phyloP scores from a whole-genome alignment of 2,329 filamentous ascomycete genomes.

The Exophiala oligosperma region DNA sequence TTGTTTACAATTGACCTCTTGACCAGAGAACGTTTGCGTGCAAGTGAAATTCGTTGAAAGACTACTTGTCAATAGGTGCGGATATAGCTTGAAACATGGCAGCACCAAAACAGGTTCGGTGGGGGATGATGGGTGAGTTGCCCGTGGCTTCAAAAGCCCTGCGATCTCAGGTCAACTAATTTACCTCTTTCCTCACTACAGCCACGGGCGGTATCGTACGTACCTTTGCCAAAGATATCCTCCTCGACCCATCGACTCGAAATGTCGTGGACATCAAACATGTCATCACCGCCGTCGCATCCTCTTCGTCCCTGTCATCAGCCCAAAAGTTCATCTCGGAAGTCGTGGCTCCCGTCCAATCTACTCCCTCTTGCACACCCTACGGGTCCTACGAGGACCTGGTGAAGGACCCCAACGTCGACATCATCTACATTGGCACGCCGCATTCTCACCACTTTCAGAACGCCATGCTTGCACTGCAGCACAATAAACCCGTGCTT shows the following conservation, averaged over 20 bases:
- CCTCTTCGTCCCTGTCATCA: slow-evolving; percentile 68
- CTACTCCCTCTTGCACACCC: slow-evolving; percentile 58
- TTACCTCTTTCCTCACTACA: slow-evolving; percentile 23
- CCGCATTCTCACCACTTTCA: slow-evolving; percentile 94
- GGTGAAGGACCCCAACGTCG: slow-evolving; percentile 73
- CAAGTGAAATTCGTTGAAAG: too few relatives aligned
- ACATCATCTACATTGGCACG: slow-evolving; percentile 86
- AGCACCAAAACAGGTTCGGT: slow-evolving; percentile 20
- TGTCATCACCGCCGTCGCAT: slow-evolving; percentile 75
- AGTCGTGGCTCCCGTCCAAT: slow-evolving; percentile 59
- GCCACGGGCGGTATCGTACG: slow-evolving; percentile 47
- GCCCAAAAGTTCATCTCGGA: slow-evolving; percentile 73
- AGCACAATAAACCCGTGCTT: slow-evolving; percentile 82
- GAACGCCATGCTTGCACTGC: slow-evolving; percentile 79
- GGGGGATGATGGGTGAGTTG: slow-evolving; percentile 27
- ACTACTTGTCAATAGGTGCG: too few relatives aligned
- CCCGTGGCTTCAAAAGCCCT: not conserved
- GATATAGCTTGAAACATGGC: slow-evolving; percentile 3
- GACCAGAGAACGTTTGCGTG: too few relatives aligned
- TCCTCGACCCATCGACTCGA: slow-evolving; percentile 69
- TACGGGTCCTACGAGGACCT: slow-evolving; percentile 84
- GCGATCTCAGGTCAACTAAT: not conserved
- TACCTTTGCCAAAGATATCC: slow-evolving; percentile 74
- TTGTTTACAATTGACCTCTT: not conserved
- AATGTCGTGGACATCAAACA: slow-evolving; percentile 72